Evolutionary conservation across 805 yeast genomes (phyloP).

Genomic region (Wickerhamomyces chambardii): DNA sequence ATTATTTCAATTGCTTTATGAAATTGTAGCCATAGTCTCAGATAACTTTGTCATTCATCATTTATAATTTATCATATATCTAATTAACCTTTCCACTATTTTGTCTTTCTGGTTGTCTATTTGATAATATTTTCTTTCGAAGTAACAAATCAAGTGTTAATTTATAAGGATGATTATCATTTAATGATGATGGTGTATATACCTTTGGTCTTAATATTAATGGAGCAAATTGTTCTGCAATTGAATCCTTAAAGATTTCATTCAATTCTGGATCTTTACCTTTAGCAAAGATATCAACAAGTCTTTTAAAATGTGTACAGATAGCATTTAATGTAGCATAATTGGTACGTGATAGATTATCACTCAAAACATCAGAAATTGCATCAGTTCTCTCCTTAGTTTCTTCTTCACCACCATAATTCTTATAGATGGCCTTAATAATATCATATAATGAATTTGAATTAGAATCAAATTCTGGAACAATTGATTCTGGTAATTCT

Average conservation of each 20-base stretch:
- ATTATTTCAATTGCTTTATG: too few species aligned
- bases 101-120: too few species aligned
- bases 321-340: constrained; percentile 75
- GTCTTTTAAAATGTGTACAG: constrained; percentile 64
- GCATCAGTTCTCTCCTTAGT: constrained; percentile 42
- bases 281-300: constrained; percentile 45
- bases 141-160: constrained; percentile 54
- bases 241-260: constrained; percentile 28
- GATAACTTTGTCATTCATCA: too few species aligned
- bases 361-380: constrained; percentile 47
- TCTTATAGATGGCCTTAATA: constrained; percentile 54
- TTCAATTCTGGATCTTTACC: constrained; percentile 27
- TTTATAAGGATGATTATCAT: constrained; percentile 48
- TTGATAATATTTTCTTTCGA: too few species aligned
- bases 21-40: too few species aligned
- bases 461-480: constrained; percentile 27
- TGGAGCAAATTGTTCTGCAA: constrained; percentile 59
- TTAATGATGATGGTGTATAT: constrained; percentile 35
- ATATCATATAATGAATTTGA: constrained; percentile 49
- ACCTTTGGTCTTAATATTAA: constrained; percentile 48
- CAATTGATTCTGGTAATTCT: constrained; percentile 73
- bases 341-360: constrained; percentile 60
- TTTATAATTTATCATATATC: too few species aligned
- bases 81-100: too few species aligned
- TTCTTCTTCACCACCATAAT: constrained; percentile 28